phyloP scores from a whole-genome alignment of 371 early-diverging fungal species.

The Catenaria anguillulae region DNA sequence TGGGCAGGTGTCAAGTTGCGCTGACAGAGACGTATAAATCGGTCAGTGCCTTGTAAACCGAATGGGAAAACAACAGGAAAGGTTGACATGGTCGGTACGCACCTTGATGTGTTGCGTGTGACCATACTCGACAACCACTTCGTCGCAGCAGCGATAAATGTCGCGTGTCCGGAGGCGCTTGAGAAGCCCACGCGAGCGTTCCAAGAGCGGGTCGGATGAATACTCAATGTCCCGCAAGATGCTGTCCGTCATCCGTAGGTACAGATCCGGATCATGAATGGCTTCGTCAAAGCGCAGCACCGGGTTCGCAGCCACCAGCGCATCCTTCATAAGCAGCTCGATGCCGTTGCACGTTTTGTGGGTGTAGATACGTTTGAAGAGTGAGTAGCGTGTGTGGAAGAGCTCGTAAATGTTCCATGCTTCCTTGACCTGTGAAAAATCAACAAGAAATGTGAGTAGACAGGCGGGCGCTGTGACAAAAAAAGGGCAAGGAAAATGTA shows the following conservation, averaged over 20 bases:
- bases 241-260: constrained; percentile 65
- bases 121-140: constrained; percentile 34
- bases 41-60: too few relatives aligned
- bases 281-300: constrained; percentile 51
- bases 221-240: constrained; percentile 66
- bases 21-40: too few relatives aligned
- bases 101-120: background rate
- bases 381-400: constrained; percentile 77
- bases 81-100: too few relatives aligned
- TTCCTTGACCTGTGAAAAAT: constrained; percentile 40
- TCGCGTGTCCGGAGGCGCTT: constrained; percentile 54
- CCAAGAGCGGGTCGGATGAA: constrained; percentile 29
- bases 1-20: background rate
- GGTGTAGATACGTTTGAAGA: constrained; percentile 83
- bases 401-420: constrained; percentile 66
- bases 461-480: too few relatives aligned
- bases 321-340: constrained; percentile 81
- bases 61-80: too few relatives aligned
- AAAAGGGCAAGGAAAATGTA: too few relatives aligned
- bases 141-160: constrained; percentile 78
- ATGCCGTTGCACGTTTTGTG: constrained; percentile 55
- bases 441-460: constrained; percentile 19
- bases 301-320: constrained; percentile 63
- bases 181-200: constrained; percentile 48
- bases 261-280: constrained; percentile 50